phyloP scores from a whole-genome alignment of 805 yeast genomes.

The Ogataea chonburiensis region DNA sequence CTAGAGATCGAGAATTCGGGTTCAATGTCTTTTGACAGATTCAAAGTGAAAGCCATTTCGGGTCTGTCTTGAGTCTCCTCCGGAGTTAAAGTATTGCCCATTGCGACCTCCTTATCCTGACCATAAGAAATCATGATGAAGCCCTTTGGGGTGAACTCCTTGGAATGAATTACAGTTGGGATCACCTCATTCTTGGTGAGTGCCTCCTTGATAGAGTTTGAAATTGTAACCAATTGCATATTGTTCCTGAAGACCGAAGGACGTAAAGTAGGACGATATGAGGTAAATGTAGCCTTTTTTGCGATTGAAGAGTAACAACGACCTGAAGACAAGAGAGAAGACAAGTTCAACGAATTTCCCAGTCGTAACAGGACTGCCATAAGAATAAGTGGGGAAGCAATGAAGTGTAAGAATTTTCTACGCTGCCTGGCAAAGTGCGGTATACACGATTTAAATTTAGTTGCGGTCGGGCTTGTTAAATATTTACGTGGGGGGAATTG shows the following conservation, averaged over 20 bases:
- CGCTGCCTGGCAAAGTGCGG: not conserved
- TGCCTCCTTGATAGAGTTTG: slow-evolving; percentile 54
- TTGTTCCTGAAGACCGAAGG: slow-evolving; percentile 7
- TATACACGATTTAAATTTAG: not conserved
- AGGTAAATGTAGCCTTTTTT: not conserved
- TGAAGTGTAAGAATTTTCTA: slow-evolving; percentile 5
- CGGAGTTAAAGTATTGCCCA: slow-evolving; percentile 72
- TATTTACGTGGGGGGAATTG: not conserved
- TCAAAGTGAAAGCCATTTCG: slow-evolving; percentile 59
- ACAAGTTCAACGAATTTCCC: slow-evolving; percentile 3
- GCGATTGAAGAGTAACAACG: slow-evolving; percentile 3
- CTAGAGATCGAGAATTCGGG: slow-evolving; percentile 43
- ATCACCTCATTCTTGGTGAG: slow-evolving; percentile 47
- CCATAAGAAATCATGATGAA: slow-evolving; percentile 65
- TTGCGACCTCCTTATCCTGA: slow-evolving; percentile 57
- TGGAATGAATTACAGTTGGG: slow-evolving; percentile 51
- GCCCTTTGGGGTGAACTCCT: slow-evolving; percentile 42
- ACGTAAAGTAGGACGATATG: slow-evolving; percentile 1
- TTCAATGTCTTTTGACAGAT: slow-evolving; percentile 28
- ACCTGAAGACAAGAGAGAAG: slow-evolving; percentile 1
- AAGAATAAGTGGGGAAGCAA: slow-evolving; percentile 7
- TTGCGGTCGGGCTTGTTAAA: slow-evolving; percentile 4
- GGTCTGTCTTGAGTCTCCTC: slow-evolving; percentile 71
- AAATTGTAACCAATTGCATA: slow-evolving; percentile 45
- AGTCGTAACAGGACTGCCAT: slow-evolving; percentile 8